Evolutionary conservation across 202 grass and related monocot species (phyloP), one percentile per base, ranked within the genome.

Genomic region (Zizania palustris): DNA sequence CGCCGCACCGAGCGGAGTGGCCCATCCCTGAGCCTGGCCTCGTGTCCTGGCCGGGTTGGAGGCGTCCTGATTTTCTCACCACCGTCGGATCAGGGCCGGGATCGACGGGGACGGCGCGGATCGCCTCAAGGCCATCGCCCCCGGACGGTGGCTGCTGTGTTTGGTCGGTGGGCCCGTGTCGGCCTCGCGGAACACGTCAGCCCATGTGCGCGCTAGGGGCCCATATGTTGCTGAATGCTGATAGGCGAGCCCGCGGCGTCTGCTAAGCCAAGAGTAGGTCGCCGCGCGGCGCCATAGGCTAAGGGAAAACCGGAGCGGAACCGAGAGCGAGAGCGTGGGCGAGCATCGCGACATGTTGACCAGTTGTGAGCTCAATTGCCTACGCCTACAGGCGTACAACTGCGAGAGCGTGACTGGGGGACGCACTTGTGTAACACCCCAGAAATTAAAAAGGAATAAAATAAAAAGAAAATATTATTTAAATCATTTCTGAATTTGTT

Each of bases 151-250:
- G 45, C 9, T n/a, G 4, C 6, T 54, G 82, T 85, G 21, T 78
- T 74, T 82, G 55, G 69, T 57, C 34, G 13, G 34, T 75, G 69
- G 88, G 75, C 49, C 73, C 46, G 0, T 33, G 18, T 3, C 7
- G 56, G 6, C 68, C 67, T 77, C 42, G 85, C 71, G 61, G 11
- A 70, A 73, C 78, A 85, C 71, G 85, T 84, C 82, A 83, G 35
- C 1, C 91, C 88, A 88, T 88, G 88, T 90, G 91, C 74, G 39
- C 38, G 21, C 9, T 38, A 1, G 77, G 55, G 65, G 2, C 65
- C 71, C 33, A 40, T 9, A 53, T 11, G 16, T 2, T 28, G 28
- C 28, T 28, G 28, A 0, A 28, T 28, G 28, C 28, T 28, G 28
- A 28, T 28, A 28, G 28, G 16, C 6, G 0, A n/a, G 50, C 50